Evolutionary conservation across 108 stramenopile genomes (phyloP).

Genomic region (Nitzschia sp.): DNA sequence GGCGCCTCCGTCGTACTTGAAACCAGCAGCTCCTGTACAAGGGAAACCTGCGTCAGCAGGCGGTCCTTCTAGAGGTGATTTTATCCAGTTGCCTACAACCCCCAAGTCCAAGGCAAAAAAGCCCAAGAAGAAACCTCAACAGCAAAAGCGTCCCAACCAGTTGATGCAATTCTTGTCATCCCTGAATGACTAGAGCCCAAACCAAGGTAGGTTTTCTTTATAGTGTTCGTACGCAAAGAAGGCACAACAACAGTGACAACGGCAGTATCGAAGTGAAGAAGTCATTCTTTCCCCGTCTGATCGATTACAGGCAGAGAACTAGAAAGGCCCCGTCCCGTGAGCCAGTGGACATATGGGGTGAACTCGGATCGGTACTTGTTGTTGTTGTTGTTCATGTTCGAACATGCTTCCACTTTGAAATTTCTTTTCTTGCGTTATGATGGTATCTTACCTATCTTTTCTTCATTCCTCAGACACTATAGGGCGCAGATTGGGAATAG

Average conservation of each 20-base stretch:
- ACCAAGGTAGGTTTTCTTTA: slow-evolving; percentile 4
- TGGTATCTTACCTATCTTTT: no score
- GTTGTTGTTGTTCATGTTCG: no score
- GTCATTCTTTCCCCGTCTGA: slow-evolving; percentile 40
- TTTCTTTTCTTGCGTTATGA: no score
- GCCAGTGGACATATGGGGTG: slow-evolving; percentile 38
- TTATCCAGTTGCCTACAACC: background rate
- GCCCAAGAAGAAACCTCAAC: slow-evolving; percentile 12
- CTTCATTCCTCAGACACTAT: no score
- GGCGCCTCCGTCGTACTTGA: background rate
- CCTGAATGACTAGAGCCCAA: slow-evolving; percentile 14
- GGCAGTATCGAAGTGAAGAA: slow-evolving; percentile 30
- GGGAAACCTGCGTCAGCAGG: background rate
- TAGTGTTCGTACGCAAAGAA: background rate
- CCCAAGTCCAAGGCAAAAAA: background rate
- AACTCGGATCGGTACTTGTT: slow-evolving; percentile 31
- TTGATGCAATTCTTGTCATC: slow-evolving; percentile 33
- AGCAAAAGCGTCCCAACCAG: slow-evolving; percentile 4
- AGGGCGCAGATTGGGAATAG: no score
- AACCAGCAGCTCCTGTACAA: background rate
- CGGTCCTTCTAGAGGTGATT: background rate
- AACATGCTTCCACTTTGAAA: no score
- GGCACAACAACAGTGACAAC: background rate
- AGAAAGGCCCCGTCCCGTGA: slow-evolving; percentile 41
- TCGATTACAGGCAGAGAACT: slow-evolving; percentile 33